phyloP scores from a whole-genome alignment of 2,329 filamentous ascomycete species.

The Berkeleyomyces basicola region DNA sequence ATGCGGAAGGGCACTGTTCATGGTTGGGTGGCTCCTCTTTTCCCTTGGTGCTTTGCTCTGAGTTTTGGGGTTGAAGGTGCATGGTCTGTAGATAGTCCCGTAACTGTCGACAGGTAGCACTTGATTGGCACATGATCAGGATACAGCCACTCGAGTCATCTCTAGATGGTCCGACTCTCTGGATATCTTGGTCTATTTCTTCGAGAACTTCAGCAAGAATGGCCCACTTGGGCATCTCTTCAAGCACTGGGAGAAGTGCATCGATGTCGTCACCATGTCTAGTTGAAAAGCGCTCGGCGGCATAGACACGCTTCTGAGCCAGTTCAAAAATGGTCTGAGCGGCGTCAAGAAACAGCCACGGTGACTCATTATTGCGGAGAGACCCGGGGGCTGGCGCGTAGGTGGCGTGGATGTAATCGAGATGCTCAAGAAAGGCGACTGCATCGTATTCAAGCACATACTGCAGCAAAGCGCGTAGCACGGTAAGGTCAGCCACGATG shows the following conservation, averaged over 20 bases:
- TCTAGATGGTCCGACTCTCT: slow-evolving; percentile 58
- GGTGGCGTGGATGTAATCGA: slow-evolving; percentile 85
- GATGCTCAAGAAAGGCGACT: slow-evolving; percentile 78
- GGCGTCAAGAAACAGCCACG: slow-evolving; percentile 91
- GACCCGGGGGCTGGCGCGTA: slow-evolving; percentile 79
- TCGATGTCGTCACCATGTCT: slow-evolving; percentile 28
- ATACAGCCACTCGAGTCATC: slow-evolving; percentile 86
- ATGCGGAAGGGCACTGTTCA: slow-evolving; percentile 47
- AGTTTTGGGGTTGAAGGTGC: slow-evolving; percentile 48
- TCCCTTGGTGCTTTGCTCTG: slow-evolving; percentile 24
- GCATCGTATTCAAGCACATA: slow-evolving; percentile 72
- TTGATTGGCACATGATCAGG: slow-evolving; percentile 87
- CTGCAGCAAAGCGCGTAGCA: slow-evolving; percentile 69
- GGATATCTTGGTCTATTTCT: slow-evolving; percentile 82
- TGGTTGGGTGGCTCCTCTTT: slow-evolving; percentile 20
- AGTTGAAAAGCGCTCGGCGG: slow-evolving; percentile 27
- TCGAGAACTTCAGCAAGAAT: slow-evolving; percentile 78
- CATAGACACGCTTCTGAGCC: slow-evolving; percentile 75
- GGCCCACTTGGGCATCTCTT: slow-evolving; percentile 90
- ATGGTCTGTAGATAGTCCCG: slow-evolving; percentile 85
- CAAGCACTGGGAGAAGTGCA: slow-evolving; percentile 62
- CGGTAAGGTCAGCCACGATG: slow-evolving; percentile 76
- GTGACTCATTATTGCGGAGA: slow-evolving; percentile 74
- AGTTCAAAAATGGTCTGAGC: slow-evolving; percentile 89
- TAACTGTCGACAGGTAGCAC: slow-evolving; percentile 70